Evolutionary conservation across 805 yeast genomes (phyloP).

Genomic region (Starmerella etchellsii): DNA sequence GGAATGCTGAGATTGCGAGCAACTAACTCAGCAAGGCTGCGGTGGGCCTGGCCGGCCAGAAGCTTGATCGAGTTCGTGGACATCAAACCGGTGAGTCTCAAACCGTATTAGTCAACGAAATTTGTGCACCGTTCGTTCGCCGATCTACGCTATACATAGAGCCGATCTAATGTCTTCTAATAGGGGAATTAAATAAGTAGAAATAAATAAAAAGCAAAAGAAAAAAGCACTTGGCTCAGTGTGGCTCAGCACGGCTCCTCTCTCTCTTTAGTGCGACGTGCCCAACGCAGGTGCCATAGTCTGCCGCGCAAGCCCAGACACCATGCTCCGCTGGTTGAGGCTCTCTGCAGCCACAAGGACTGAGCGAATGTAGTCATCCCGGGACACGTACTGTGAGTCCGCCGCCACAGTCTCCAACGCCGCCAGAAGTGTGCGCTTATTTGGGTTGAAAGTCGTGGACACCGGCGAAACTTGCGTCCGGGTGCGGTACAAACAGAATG

Average conservation of each 20-base stretch:
- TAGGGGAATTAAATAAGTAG: not conserved
- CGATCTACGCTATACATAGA: too few relatives aligned
- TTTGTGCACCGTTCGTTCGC: too few relatives aligned
- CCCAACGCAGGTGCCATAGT: constrained; percentile 20
- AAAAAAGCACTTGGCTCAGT: too few relatives aligned
- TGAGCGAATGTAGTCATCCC: constrained; percentile 20
- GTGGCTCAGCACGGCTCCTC: too few relatives aligned
- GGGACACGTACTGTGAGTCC: constrained; percentile 11
- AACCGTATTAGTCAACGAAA: too few relatives aligned
- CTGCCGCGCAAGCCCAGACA: constrained; percentile 26
- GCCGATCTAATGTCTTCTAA: not conserved
- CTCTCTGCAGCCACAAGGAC: constrained; percentile 22
- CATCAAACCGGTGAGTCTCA: too few relatives aligned
- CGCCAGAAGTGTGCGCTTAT: constrained; percentile 19
- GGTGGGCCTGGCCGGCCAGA: constrained; percentile 49
- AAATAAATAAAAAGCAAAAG: not conserved
- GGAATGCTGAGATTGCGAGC: constrained; percentile 48
- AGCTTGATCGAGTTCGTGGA: constrained; percentile 34
- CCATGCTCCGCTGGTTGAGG: constrained; percentile 22
- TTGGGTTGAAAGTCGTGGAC: constrained; percentile 18
- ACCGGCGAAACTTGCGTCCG: constrained; percentile 1
- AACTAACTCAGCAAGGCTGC: constrained; percentile 64
- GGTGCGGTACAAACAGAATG: constrained; percentile 5
- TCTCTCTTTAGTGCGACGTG: constrained; percentile 4
- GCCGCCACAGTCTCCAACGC: constrained; percentile 22